Percentiles rank a stretch among this genome's conserved stretches.
Conservation (phyloP, 2,329 filamentous ascomycete genomes). For the Claviceps pazoutovae region DNA sequence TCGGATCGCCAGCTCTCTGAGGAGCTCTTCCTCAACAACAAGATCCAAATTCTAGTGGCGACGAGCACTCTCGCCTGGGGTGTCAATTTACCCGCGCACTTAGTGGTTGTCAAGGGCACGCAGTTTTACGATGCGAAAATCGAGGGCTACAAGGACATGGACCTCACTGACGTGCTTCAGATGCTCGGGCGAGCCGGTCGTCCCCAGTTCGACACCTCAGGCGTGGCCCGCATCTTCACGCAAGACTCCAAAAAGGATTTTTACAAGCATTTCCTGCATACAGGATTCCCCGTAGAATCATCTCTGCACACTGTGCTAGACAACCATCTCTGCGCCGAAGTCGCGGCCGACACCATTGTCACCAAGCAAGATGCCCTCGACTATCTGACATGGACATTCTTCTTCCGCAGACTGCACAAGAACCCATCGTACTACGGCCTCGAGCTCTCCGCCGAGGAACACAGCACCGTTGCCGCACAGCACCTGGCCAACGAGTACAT, state of each 20-base stretch:
- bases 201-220: constrained; percentile 90
- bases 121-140: constrained; percentile 98
- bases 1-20: constrained; percentile 83
- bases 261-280: constrained; percentile 98
- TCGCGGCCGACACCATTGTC: constrained; percentile 80
- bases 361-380: constrained; percentile 96
- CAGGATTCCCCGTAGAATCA: constrained; percentile 93
- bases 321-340: constrained; percentile 90
- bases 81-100: constrained; percentile 89
- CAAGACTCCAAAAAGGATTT: constrained; percentile 97
- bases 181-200: constrained; percentile 94
- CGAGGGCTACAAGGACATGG: constrained; percentile 97
- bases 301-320: constrained; percentile 92
- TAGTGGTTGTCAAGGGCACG: constrained; percentile 95
- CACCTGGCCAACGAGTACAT: constrained; percentile 86
- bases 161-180: constrained; percentile 91
- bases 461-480: constrained; percentile 76
- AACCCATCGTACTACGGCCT: constrained; percentile 97
- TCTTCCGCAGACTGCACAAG: constrained; percentile 93
- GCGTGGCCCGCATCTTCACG: constrained; percentile 93
- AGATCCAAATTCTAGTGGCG: constrained; percentile 91
- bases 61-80: constrained; percentile 97
- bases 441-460: constrained; percentile 82
- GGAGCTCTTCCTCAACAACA: constrained; percentile 92
- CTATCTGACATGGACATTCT: constrained; percentile 98